Base-by-base conservation (phyloP, 2,329 filamentous ascomycete genomes). In the Madurella mycetomatis region DNA sequence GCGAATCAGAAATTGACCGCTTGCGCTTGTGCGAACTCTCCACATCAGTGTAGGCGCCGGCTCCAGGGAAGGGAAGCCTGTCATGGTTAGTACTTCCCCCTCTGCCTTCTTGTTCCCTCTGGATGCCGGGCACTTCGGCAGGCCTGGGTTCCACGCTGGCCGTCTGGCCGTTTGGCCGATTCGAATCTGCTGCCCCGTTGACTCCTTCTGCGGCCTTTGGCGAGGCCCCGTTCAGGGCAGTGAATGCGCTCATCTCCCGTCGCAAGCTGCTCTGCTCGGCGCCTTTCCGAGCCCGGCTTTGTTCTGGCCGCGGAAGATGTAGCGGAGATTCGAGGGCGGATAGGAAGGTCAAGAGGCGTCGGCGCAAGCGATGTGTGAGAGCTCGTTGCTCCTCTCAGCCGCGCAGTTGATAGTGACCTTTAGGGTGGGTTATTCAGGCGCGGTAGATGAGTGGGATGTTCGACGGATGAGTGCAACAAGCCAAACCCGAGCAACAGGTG, bases 11-110 rank as follows among this genome's bases (percentile, higher is more conserved):
- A 44, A 76, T 73, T 7, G 88, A 90, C 56, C 88, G 81, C 70
- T 90, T 92, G 64, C 84, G 82, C 70, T 86, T 87, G 62, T 83
- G 78, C 16, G 78, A 71, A 15, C 64, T 66, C 37, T 84, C 79
- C n/a, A 67, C 64, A 32, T 78, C 74, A 5, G 74, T 60, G 62
- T 76, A 75, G 39, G 60, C 60, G 43, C 72, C 61, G 1, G 74
- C 49, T 64, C 48, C 53, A 13, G 72, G 71, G 57, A 74, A 73
- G 15, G 72, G 63, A 37, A 72, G 65, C 50, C 75, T 69, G 4
- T 81, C 78, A 41, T 68, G 62, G 44, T 65, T 70, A 17, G 73
- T 67, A 4, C 64, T 66, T 31, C 73, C 65, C 72, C 73, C 65
- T 72, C 77, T 76, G 49, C 70, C 70, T 12, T 77, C 76, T 11